Base-by-base conservation (phyloP, 441 rosid species). In the Erodium texanum region DNA sequence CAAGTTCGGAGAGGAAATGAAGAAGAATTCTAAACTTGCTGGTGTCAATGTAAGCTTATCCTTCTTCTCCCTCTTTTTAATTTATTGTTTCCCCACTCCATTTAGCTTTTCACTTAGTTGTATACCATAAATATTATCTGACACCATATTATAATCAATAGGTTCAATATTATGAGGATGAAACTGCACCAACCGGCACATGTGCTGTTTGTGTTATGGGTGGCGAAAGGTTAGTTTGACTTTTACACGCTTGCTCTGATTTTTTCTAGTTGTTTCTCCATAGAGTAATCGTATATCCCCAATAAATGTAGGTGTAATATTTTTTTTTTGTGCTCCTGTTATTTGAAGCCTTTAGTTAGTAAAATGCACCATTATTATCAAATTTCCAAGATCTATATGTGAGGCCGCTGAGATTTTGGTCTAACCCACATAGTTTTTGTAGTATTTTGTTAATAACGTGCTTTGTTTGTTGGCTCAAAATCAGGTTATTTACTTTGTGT, bases 121-220 rank as follows among this genome's bases (percentile, higher is more conserved):
- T 7, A 32, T 32, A 5, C 7, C 7, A 5, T 32, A 4, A 32
- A 32, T 32, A n/a, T 11, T 20, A 54, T 54, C 59, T 52, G 59
- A 54, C 19, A 24, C 61, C 15, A 54, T 54, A 54, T 54, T 54
- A 56, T 69, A 62, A 5, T 43, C 18, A 36, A 71, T 74, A 89
- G 95, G 92, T 87, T 3, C 91, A 84, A 29, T 93, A 93, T 77
- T 78, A 78, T 5, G 92, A 87, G 82, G 97, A 93, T 74, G 96
- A 90, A 69, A 38, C 85, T 78, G 74, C 89, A 62, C 82, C 89
- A 63, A 93, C 98, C 0, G 97, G 98, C 71, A 90, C 98, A 16
- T 93, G 96, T 75, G 96, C 86, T 65, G 98, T 93, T 68, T 93
- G 96, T 78, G 96, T 93, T 75, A 78, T 89, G 22, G 98, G 97